These are phyloP conservation scores for Paracoccidioides brasiliensis DNA, from an alignment of 2,329 filamentous ascomycete species.

Conservation along the genomic window DNA sequence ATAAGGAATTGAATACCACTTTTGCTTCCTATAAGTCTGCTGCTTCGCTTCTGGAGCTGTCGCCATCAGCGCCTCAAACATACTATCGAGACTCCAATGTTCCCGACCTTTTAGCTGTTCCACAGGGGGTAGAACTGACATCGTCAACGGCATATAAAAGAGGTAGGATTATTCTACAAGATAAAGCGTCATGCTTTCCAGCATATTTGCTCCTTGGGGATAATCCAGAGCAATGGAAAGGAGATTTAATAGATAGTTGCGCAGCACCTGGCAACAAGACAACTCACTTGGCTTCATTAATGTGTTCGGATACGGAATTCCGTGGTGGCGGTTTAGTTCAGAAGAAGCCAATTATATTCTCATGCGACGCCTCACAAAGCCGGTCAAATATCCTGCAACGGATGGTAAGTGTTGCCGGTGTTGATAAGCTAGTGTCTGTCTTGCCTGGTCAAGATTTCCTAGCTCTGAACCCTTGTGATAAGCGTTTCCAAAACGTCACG, in stretches of 20 bases:
- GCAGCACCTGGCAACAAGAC: constrained; percentile 96
- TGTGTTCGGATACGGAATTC: constrained; percentile 23
- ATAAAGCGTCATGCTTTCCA: constrained; percentile 94
- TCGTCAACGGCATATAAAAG: constrained; percentile 59
- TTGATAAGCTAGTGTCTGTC: constrained; percentile 52
- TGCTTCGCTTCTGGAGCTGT: constrained; percentile 44
- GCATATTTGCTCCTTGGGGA: constrained; percentile 65
- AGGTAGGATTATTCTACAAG: constrained; percentile 78
- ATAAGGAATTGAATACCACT: constrained; percentile 59
- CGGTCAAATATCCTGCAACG: constrained; percentile 65
- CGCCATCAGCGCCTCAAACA: constrained; percentile 34
- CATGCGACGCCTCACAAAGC: constrained; percentile 26
- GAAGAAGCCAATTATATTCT: constrained; percentile 39
- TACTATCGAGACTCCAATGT: constrained; percentile 69
- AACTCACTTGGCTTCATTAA: constrained; percentile 73
- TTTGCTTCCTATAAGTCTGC: constrained; percentile 54
- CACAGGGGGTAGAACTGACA: constrained; percentile 57
- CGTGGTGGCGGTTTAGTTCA: constrained; percentile 14
- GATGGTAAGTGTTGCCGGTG: constrained; percentile 72
- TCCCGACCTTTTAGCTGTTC: constrained; percentile 69
- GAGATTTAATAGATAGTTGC: constrained; percentile 81
- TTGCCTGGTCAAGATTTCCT: constrained; percentile 71
- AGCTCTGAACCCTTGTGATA: constrained; percentile 51
- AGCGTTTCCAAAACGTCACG: constrained; percentile 55
- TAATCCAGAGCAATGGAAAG: constrained; percentile 33